Base-by-base conservation (phyloP, 2,329 filamentous ascomycete species). In the Neofusicoccum sp. region DNA sequence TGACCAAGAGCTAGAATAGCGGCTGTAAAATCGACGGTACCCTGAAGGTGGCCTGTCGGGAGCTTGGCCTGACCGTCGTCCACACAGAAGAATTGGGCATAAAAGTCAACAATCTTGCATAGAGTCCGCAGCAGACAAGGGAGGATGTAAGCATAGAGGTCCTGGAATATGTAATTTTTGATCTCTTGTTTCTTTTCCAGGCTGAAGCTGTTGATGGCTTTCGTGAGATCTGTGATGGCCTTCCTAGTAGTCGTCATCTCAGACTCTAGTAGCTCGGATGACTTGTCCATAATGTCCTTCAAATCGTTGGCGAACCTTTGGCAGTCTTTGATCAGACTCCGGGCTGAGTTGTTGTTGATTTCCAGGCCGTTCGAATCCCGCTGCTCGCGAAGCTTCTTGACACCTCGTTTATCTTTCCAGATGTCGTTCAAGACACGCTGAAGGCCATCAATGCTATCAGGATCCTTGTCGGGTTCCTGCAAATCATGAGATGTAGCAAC, bases 61-160 rank as follows among this genome's bases (percentile, higher is more conserved):
- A 59, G n/a, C 4, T 4, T 34, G 6, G 39, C 29, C 8, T n/a
- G 37, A 33, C 8, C 3, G 16, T 14, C 45, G 14, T 63, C 45
- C 29, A 8, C 11, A 9, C 22, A 8, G 50, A 58, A 62, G 6
- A 63, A 4, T 16, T 52, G 37, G 64, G 61, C 41, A 62, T 69
- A 72, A 56, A 54, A 61, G 11, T 60, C 47, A 2, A 71, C 31
- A 12, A 64, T 63, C 3, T 49, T 45, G 31, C 54, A 47, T 5
- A 74, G 62, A 0, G 71, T 63, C 33, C 54, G 52, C 2, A 71
- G 60, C 4, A 75, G 65, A 9, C 62, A 61, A 7, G 70, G 71
- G 14, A 74, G 63, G 12, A 73, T 56, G 54, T 69, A 66, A 36
- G 66, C 64, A 47, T 72, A 73, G 16, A 74, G 71, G 44, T 68